These are phyloP conservation scores for Diaporthe australafricana DNA, from an alignment of 2,329 filamentous ascomycete genomes.

Conservation along the genomic window DNA sequence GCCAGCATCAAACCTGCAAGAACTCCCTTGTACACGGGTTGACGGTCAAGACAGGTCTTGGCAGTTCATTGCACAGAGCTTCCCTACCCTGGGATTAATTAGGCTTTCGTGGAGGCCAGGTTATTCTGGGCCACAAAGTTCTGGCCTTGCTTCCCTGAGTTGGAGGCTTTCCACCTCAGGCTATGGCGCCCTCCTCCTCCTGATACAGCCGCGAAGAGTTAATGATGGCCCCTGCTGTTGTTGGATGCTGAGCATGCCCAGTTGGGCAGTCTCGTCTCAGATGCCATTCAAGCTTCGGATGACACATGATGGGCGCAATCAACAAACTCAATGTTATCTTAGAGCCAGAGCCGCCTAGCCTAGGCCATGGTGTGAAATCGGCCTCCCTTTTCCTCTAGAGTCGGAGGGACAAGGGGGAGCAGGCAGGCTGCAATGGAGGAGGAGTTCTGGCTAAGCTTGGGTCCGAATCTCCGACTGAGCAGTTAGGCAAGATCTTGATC, in stretches of 20 bases:
- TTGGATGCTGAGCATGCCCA: background rate
- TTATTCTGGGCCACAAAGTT: background rate
- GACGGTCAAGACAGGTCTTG: no score
- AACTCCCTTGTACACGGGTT: no score
- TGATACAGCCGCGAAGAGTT: background rate
- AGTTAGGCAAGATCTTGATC: background rate
- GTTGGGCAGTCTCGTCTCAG: slow-evolving; percentile 14
- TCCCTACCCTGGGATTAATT: background rate
- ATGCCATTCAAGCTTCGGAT: background rate
- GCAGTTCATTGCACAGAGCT: background rate
- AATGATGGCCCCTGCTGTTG: background rate
- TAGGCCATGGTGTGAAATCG: background rate
- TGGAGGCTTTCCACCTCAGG: background rate
- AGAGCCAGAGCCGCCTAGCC: background rate
- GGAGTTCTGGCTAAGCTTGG: slow-evolving; percentile 8
- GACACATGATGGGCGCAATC: background rate
- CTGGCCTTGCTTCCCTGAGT: background rate
- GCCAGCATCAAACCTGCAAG: background rate
- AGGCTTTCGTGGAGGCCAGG: background rate
- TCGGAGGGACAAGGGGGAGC: background rate
- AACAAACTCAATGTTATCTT: background rate
- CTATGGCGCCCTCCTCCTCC: background rate
- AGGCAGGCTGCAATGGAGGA: background rate
- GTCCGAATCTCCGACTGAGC: background rate
- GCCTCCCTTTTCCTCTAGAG: background rate